Evolutionary conservation across 1,139 yeast genomes (phyloP), one percentile per base, ranked within the genome.

Genomic region (Saccharomyces hybrid): DNA sequence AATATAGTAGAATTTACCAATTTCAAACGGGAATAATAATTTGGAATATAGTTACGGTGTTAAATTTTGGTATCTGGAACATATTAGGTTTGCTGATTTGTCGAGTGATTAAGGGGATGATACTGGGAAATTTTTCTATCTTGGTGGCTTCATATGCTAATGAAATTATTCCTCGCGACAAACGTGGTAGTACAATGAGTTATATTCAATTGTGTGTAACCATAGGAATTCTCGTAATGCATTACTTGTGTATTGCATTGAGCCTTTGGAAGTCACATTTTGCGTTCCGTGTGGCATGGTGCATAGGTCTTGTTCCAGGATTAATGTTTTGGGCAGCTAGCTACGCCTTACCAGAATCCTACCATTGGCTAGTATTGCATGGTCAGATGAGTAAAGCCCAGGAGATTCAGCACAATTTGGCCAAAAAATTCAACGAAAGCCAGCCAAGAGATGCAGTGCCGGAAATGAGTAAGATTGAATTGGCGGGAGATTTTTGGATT

Each of bases 131-230:
- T 55, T 84, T 86, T 63, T 83, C 90, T 2, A 78, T 90, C 14
- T 81, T 82, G 57, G 80, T 86, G 47, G 88, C 91, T 4, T 85
- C 85, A 49, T 87, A 85, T 70, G 80, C 85, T 55, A 77, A 88
- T n/a, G 95, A 87, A 67, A 75, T 85, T 55, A 77, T 88, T 20
- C 88, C 91, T 52, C 76, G 80, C 61, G 73, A 76, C 53, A 79
- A 81, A 60, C 83, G 88, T 71, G 91, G 91, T 55, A 69, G 79
- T 52, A 78, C 84, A 56, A 87, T 86, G 55, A 84, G 87, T 57
- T 65, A 80, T 55, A 80, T 83, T 70, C 91, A 86, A 66, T 81
- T 86, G 74, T 76, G 83, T 28, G 81, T 83, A 55, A 84, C 91
- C 20, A 73, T 84, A 67, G 90, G 91, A 64, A 84, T 85, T 49